Evolutionary conservation across 2,329 filamentous ascomycete species (phyloP).

Genomic region (Alternaria dauci): DNA sequence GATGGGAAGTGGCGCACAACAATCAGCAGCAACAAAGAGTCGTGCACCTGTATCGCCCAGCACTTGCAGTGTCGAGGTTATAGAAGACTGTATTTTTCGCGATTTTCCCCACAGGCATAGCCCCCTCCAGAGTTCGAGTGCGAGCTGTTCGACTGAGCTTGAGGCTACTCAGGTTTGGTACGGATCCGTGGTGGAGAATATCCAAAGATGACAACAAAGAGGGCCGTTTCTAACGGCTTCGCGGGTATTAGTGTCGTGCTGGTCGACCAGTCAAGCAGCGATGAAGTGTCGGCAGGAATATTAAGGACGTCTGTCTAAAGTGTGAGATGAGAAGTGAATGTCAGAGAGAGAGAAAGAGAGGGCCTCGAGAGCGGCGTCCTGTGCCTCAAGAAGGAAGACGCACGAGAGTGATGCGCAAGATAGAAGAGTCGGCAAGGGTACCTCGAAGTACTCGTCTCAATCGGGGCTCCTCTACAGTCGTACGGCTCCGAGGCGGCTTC

Average conservation of each 20-base stretch:
- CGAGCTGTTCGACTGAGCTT: neutral
- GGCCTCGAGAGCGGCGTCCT: slow-evolving; percentile 18
- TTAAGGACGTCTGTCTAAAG: slow-evolving; percentile 12
- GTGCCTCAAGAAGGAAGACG: slow-evolving; percentile 21
- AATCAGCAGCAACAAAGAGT: neutral
- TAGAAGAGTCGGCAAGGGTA: slow-evolving; percentile 28
- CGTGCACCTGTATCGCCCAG: neutral
- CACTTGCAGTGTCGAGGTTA: slow-evolving; percentile 2
- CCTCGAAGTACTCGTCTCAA: slow-evolving; percentile 18
- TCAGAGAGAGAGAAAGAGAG: slow-evolving; percentile 8
- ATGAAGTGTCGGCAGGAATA: slow-evolving; percentile 11
- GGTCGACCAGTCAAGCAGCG: slow-evolving; percentile 21
- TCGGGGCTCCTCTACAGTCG: slow-evolving; percentile 40
- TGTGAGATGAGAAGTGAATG: slow-evolving; percentile 20
- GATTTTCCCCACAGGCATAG: slow-evolving; percentile 11
- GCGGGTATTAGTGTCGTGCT: slow-evolving; percentile 22
- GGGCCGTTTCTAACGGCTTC: slow-evolving; percentile 21
- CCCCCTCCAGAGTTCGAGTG: slow-evolving; percentile 4
- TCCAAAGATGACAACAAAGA: slow-evolving; percentile 22
- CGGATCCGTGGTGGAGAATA: slow-evolving; percentile 31
- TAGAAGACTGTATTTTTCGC: slow-evolving; percentile 10
- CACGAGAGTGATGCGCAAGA: slow-evolving; percentile 21
- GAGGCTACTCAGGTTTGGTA: slow-evolving; percentile 10
- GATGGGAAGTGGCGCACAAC: slow-evolving; percentile 23
- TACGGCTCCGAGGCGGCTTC: slow-evolving; percentile 32